phyloP scores from a whole-genome alignment of 2,329 filamentous ascomycete species.

The Xylariales sp. region DNA sequence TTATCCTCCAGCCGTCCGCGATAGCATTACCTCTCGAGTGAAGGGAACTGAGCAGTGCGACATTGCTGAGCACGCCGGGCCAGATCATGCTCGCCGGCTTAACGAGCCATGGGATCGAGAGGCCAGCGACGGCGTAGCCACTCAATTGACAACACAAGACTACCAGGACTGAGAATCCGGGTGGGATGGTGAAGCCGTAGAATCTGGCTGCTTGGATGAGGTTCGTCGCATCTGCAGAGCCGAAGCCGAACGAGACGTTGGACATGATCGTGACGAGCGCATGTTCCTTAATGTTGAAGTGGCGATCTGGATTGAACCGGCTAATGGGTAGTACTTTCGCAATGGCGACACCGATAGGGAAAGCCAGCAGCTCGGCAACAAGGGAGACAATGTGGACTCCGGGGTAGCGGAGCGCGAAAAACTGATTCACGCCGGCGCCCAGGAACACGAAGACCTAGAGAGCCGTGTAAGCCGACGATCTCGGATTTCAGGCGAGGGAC shows the following conservation, averaged over 20 bases:
- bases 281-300: slow-evolving; percentile 44
- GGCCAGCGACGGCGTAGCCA: slow-evolving; percentile 44
- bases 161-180: slow-evolving; percentile 20
- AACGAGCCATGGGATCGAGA: slow-evolving; percentile 38
- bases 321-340: slow-evolving; percentile 34
- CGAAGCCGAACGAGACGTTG: slow-evolving; percentile 43
- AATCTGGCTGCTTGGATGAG: slow-evolving; percentile 37
- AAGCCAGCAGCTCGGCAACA: slow-evolving; percentile 40
- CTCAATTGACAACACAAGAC: slow-evolving; percentile 22
- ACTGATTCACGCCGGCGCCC: slow-evolving; percentile 42
- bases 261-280: slow-evolving; percentile 42
- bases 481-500: background rate
- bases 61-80: slow-evolving; percentile 46
- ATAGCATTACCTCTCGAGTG: slow-evolving; percentile 33
- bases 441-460: slow-evolving; percentile 37
- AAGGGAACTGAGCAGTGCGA: slow-evolving; percentile 36
- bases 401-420: slow-evolving; percentile 42
- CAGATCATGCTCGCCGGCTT: slow-evolving; percentile 46
- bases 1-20: slow-evolving; percentile 29
- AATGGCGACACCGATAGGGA: slow-evolving; percentile 34
- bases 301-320: slow-evolving; percentile 35
- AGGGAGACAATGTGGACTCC: slow-evolving; percentile 39
- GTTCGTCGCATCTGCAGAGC: slow-evolving; percentile 39
- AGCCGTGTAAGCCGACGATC: background rate
- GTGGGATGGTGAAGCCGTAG: slow-evolving; percentile 33